Base-by-base conservation (phyloP, 805 yeast species). In the Clavispora phyllophila region DNA sequence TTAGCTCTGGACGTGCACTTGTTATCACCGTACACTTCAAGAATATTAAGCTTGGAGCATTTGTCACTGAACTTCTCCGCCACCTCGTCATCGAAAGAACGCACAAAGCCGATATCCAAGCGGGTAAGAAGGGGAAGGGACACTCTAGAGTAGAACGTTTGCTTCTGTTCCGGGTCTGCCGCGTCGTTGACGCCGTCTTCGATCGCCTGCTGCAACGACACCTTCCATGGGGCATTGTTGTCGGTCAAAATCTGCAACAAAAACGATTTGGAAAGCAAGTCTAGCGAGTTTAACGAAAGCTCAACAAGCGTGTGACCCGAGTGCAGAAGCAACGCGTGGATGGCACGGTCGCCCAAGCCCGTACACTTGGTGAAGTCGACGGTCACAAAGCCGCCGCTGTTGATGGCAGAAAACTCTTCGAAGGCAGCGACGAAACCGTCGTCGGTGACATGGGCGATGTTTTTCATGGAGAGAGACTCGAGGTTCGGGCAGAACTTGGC, bases 1-100 rank as follows among this genome's bases (percentile, higher is more conserved):
- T 60, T 62, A 1, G 86, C 83, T 20, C 69, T 68, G 8, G 71
- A 64, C 1, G 89, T 78, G 45, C 88, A 78, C 53, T 79, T 67
- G 56, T 84, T 86, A 56, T 84, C 72, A 1, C 96, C 96, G 59
- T 82, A 88, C 13, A 87, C 90, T 53, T 87, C 95, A 42, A 91
- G 57, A 13, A 85, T 70, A 36, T 73, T 71, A 43, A 91, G 62
- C 37, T 76, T 76, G 0, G 81, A 75, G 48, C 93, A 86, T 9
- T 75, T 71, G 22, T 72, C 63, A 3, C 84, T 74, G 17, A 88
- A 51, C 23, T 73, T 55, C 20, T 75, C 76, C n/a, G 90, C 59
- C 0, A 79, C 74, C 15, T 71, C 74, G 60, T 91, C 87, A 56
- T 88, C 88, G 10, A 87, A 75, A 17, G 79, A 69, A 31, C 95